Evolutionary conservation across 2,329 filamentous ascomycete genomes (phyloP), one percentile per base, ranked within the genome.

Genomic region (Mycogone perniciosa): DNA sequence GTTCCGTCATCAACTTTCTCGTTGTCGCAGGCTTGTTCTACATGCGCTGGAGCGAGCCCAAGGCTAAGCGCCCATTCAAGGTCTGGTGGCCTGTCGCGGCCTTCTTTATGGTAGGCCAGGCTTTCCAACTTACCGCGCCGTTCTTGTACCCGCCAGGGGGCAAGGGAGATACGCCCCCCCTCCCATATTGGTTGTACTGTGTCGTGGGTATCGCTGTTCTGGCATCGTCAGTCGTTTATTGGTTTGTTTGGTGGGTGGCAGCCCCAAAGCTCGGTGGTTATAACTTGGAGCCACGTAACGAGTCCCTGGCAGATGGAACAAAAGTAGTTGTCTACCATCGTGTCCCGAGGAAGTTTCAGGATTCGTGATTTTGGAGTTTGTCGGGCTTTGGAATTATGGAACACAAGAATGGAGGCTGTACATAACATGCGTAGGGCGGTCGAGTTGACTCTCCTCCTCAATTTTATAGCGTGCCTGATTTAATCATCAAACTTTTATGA

Each of bases 161-260:
- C 3, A 52, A 51, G 44, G 57, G 57, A 20, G 57, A 59, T 37
- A 57, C 54, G 7, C 56, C 56, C 13, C 56, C 55, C 5, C 51
- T 59, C 10, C 57, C 57, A 6, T 59, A 59, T 39, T 59, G 57
- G 57, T 51, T 59, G 9, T 59, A 59, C 38, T 57, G 56, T 29
- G 47, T 59, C n/a, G 57, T 57, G 38, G 57, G 56, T 6, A 57
- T 59, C 11, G 54, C 46, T 3, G 30, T 59, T 6, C 31, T 59
- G 47, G 46, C 43, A 1, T 43, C 41, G n/a, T 57, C 57, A 4
- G 55, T 59, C 33, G 50, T 48, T 20, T 59, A 59, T 41, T 59
- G 57, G 57, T 54, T 54, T 27, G 37, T 57, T n/a, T 59, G 55
- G 47, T 59, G 58, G 58, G 54, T 60, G 13, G 51, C 53, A 2